These are phyloP conservation scores for Taphrina betulina DNA, from an alignment of 1,139 yeast species.

Conservation along the genomic window DNA sequence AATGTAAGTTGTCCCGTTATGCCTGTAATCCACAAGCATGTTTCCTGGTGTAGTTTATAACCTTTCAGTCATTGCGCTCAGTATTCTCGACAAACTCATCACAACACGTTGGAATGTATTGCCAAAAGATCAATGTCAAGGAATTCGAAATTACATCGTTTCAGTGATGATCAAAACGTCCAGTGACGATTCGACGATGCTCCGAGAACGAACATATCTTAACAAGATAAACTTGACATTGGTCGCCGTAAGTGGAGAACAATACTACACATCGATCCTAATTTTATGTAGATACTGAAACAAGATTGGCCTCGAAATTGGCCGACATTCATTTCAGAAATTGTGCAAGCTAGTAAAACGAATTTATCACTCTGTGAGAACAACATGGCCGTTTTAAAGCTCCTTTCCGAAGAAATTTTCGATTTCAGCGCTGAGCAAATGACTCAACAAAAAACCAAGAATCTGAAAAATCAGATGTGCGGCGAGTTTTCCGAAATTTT, in stretches of 20 bases:
- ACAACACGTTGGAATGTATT: constrained; percentile 91
- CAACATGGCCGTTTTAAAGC: constrained; percentile 86
- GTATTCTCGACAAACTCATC: constrained; percentile 84
- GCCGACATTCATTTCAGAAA: constrained; percentile 96
- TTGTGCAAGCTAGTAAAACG: constrained; percentile 78
- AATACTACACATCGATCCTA: neutral
- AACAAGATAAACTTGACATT: constrained; percentile 91
- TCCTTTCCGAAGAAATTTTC: constrained; percentile 91
- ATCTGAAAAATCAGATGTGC: constrained; percentile 77
- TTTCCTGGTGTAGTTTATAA: neutral
- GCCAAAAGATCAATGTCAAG: constrained; percentile 74
- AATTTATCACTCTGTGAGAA: constrained; percentile 94
- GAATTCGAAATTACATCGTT: constrained; percentile 88
- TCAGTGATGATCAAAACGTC: constrained; percentile 91
- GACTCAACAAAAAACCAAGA: constrained; percentile 91
- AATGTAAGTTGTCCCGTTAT: constrained; percentile 50
- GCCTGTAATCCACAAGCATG: neutral
- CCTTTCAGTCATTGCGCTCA: constrained; percentile 63
- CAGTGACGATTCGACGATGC: constrained; percentile 76
- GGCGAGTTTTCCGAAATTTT: constrained; percentile 91
- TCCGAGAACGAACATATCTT: constrained; percentile 74
- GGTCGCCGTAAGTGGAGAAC: constrained; percentile 48
- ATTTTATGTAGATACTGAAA: constrained; percentile 64
- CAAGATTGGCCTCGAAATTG: constrained; percentile 99
- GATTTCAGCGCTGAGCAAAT: constrained; percentile 92